These are phyloP conservation scores for Sorghum bicolor DNA, from an alignment of 176 grass and related monocot species.

Conservation along the genomic window DNA sequence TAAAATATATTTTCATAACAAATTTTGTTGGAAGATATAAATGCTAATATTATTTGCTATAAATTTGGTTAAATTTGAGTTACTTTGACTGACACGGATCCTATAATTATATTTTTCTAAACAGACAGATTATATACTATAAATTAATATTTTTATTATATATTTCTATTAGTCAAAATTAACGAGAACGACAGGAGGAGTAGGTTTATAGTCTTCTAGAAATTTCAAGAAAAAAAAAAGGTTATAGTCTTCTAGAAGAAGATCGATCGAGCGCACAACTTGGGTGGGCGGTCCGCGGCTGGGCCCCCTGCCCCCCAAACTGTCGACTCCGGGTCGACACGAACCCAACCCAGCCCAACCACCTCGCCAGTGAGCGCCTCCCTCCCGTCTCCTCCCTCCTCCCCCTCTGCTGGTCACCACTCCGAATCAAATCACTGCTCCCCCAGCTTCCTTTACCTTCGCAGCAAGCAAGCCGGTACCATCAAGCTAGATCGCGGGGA, in stretches of 20 bases:
- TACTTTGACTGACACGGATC: too few species aligned
- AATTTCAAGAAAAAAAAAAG: too few species aligned
- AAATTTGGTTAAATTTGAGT: too few species aligned
- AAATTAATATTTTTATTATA: too few species aligned
- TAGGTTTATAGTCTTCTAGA: too few species aligned
- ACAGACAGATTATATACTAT: too few species aligned
- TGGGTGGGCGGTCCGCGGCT: not conserved
- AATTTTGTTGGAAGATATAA: too few species aligned
- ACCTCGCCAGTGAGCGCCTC: not conserved
- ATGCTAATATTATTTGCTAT: too few species aligned
- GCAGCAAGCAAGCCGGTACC: slow-evolving; percentile 9
- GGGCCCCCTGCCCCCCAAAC: not conserved
- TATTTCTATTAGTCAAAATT: too few species aligned
- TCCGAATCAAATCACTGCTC: not conserved
- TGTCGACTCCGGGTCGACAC: not conserved
- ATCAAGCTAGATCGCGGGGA: slow-evolving; percentile 20
- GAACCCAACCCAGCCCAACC: not conserved
- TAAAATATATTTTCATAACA: too few species aligned
- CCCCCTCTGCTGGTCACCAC: not conserved
- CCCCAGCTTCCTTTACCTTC: slow-evolving; percentile 4
- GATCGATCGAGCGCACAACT: not conserved
- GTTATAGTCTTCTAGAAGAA: not conserved
- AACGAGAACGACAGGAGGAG: too few species aligned
- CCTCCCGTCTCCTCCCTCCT: not conserved
- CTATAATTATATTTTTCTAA: too few species aligned